Evolutionary conservation across 1,139 yeast genomes (phyloP).

Genomic region (Suhomyces bribrorum): DNA sequence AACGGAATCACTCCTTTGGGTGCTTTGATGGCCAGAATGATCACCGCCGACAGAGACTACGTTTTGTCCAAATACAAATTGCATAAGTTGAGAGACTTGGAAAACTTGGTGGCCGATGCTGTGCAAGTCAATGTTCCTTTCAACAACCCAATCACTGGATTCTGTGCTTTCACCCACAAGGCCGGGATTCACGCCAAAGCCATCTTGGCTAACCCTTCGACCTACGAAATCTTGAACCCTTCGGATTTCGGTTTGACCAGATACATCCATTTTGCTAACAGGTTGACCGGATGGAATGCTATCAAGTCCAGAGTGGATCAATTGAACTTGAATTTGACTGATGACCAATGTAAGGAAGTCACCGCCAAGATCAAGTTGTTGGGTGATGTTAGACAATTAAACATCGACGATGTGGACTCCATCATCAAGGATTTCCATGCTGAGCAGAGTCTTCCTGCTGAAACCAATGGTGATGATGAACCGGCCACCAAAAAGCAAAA

Average conservation of each 20-base stretch:
- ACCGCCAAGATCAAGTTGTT: slow-evolving; percentile 54
- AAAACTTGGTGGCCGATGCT: slow-evolving; percentile 58
- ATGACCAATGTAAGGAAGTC: slow-evolving; percentile 58
- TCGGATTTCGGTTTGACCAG: slow-evolving; percentile 57
- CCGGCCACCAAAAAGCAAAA: slow-evolving; percentile 42
- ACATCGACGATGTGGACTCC: slow-evolving; percentile 51
- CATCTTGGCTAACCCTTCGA: slow-evolving; percentile 59
- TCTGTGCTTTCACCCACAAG: slow-evolving; percentile 64
- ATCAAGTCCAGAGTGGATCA: slow-evolving; percentile 51
- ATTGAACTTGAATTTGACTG: slow-evolving; percentile 50
- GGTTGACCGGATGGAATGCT: slow-evolving; percentile 59
- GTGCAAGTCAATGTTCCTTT: slow-evolving; percentile 60
- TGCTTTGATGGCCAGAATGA: slow-evolving; percentile 65
- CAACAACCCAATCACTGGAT: slow-evolving; percentile 62
- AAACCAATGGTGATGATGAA: slow-evolving; percentile 26
- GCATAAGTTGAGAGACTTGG: slow-evolving; percentile 55
- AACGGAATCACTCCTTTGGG: slow-evolving; percentile 63
- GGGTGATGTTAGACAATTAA: slow-evolving; percentile 56
- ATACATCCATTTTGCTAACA: slow-evolving; percentile 59
- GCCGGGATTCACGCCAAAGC: slow-evolving; percentile 66
- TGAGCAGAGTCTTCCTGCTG: slow-evolving; percentile 28
- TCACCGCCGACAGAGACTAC: slow-evolving; percentile 59
- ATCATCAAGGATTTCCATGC: slow-evolving; percentile 48
- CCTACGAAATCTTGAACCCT: slow-evolving; percentile 60
- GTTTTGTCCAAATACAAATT: slow-evolving; percentile 58